Base-by-base conservation (phyloP, 1,284 basidiomycete species). In the Rugiboletus extremiorientalis region DNA sequence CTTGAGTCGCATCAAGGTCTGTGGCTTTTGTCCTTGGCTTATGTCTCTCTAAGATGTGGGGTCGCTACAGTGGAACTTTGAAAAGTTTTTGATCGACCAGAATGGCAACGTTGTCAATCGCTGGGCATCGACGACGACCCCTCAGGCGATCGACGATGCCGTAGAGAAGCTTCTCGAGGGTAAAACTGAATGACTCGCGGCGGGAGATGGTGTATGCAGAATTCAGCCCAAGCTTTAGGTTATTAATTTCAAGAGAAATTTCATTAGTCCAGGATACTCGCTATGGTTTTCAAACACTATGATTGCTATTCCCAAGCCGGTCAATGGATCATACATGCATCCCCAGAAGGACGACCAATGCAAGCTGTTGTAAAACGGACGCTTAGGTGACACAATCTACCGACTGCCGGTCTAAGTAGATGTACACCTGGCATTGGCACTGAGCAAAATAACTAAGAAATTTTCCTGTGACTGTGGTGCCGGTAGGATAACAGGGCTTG, bases 91-190 rank as follows among this genome's bases (percentile, higher is more conserved):
- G 56, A 72, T 90, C 52, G 79, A 88, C 70, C 84, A 84, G 74
- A 77, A 88, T 42, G 91, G 91, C 51, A 85, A 84, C 11, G 89
- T 92, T 37, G 84, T 89, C 25, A 76, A 88, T 65, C 84, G 92
- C 58, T 93, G 89, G 87, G 86, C 86, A 11, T 88, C 88, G 34
- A 89, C 86, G n/a, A 91, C 89, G 3, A 83, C 85, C 15, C 91
- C 92, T 15, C 77, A 82, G 30, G 74, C 79, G 20, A 85, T 94
- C 60, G 89, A 86, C 46, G 72, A 75, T 42, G 83, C 84, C 56
- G 78, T 94, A 54, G 84, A 83, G 56, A 88, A 87, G 71, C 74
- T 88, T 55, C 61, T 88, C 33, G 50, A 45, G 14, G 50, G 55
- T 15, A 52, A 40, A n/a, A n/a, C 42, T 15, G 54, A 68, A 50